Conservation (phyloP, 768 basidiomycete species). For the Leccinum barrowsii region DNA sequence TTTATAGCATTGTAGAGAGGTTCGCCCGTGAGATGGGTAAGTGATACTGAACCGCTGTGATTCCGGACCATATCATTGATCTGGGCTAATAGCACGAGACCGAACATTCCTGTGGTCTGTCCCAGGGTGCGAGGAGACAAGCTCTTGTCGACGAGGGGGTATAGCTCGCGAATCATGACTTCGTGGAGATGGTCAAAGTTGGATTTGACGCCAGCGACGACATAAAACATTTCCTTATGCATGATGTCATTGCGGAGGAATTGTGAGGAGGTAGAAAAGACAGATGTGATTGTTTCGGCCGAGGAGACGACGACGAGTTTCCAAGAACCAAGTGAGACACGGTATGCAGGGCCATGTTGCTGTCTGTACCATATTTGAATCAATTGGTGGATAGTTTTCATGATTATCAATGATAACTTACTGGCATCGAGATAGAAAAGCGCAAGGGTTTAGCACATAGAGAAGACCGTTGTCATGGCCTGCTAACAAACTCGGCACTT, state of each 20-base stretch:
- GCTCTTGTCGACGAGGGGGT: slow-evolving; percentile 19
- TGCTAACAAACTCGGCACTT: slow-evolving; percentile 9
- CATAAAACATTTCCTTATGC: slow-evolving; percentile 10
- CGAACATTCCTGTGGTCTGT: slow-evolving; percentile 12
- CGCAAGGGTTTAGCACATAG: slow-evolving; percentile 12
- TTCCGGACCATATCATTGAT: slow-evolving; percentile 7
- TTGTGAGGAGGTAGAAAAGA: slow-evolving; percentile 2
- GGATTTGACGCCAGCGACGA: slow-evolving; percentile 11
- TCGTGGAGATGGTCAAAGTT: slow-evolving; percentile 8
- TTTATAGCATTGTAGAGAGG: slow-evolving; percentile 20
- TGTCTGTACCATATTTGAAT: slow-evolving; percentile 9
- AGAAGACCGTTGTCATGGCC: slow-evolving; percentile 18
- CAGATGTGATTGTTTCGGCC: slow-evolving; percentile 6
- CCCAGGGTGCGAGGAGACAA: slow-evolving; percentile 13
- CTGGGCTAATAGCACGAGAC: slow-evolving; percentile 8
- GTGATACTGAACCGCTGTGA: slow-evolving; percentile 4
- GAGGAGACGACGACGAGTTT: slow-evolving; percentile 16
- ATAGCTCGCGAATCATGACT: slow-evolving; percentile 19
- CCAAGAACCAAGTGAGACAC: slow-evolving; percentile 18
- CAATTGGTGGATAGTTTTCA: background rate
- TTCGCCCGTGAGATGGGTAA: slow-evolving; percentile 12
- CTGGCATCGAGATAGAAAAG: slow-evolving; percentile 13
- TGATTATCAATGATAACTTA: slow-evolving; percentile 7
- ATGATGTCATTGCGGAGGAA: slow-evolving; percentile 11
- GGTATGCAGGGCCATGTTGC: slow-evolving; percentile 12